phyloP scores from a whole-genome alignment of 179 eudicot genomes.

The Silene vulgaris region DNA sequence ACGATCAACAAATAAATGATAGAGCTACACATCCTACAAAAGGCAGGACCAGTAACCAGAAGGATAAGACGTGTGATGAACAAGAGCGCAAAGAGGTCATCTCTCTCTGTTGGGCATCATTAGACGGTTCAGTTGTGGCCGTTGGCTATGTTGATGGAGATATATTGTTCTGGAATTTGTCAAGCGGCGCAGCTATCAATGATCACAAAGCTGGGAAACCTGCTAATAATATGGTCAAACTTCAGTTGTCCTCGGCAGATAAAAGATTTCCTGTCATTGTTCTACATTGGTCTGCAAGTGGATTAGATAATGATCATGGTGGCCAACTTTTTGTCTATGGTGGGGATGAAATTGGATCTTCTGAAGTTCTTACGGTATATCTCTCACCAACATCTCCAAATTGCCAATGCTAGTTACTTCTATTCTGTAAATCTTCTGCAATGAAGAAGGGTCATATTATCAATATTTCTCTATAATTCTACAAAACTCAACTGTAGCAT shows the following conservation, averaged over 20 bases:
- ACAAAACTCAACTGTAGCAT: not conserved
- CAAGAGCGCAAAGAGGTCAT: slow-evolving; percentile 76
- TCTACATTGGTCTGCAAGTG: slow-evolving; percentile 69
- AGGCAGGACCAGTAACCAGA: slow-evolving; percentile 26
- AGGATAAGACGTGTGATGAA: slow-evolving; percentile 32
- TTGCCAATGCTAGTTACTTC: not conserved
- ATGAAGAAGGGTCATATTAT: not conserved
- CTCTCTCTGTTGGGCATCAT: slow-evolving; percentile 90
- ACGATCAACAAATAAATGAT: slow-evolving; percentile 46
- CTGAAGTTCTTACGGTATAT: slow-evolving; percentile 90
- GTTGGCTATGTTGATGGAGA: slow-evolving; percentile 98
- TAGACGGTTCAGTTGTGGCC: slow-evolving; percentile 85
- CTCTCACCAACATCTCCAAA: slow-evolving; percentile 21
- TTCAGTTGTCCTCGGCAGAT: slow-evolving; percentile 69
- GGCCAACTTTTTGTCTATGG: slow-evolving; percentile 88
- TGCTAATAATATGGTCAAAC: slow-evolving; percentile 52
- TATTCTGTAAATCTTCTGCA: not conserved
- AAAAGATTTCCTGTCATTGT: slow-evolving; percentile 86
- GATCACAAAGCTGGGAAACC: slow-evolving; percentile 45
- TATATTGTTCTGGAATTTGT: slow-evolving; percentile 75
- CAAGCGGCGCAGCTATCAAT: slow-evolving; percentile 32
- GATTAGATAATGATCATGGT: slow-evolving; percentile 34
- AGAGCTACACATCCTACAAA: slow-evolving; percentile 29
- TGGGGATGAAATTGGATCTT: slow-evolving; percentile 90
- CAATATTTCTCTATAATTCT: not conserved